Base-by-base conservation (phyloP, 140 eudicot species). In the Cichorium intybus region DNA sequence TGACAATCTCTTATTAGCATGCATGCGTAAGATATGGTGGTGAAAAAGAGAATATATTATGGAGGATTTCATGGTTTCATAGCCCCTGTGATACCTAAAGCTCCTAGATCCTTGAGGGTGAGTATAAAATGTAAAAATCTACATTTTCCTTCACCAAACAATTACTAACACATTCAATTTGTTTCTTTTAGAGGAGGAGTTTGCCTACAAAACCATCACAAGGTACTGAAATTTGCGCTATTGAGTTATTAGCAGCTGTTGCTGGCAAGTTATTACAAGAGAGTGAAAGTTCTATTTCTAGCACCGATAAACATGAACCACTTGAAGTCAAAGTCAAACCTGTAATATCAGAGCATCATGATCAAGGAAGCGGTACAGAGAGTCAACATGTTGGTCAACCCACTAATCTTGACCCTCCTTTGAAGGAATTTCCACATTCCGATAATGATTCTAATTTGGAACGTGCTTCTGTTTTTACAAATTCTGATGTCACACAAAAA, bases 31-130 rank as follows among this genome's bases (percentile, higher is more conserved):
- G 84, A 73, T 80, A 92, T 93, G 97, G 88, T 84, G 89, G 69
- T 79, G 79, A 81, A 86, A 80, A 84, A 77, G 78, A 86, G 80
- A 73, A 79, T 68, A 68, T 80, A 84, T 57, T 58, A 71, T 78
- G 94, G 94, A 68, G 80, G 75, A 64, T 78, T 86, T 66, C 72
- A 59, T 71, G 94, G 88, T 69, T 76, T 77, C 60, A 76, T 71
- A 68, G 66, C 89, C 46, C 97, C 94, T 55, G 77, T 70, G 65
- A 72, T 93, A 63, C 99, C 99, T 20, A 83, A 75, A 78, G 99
- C 84, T 73, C 99, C 97, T 39, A 80, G 99, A 88, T 93, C 99
- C 58, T 47, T 74, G 17, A 83, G 99, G 76, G 99, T 88, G 79
- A 85, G 77, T 39, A 18, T 51, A 27, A 54, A 26, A 20, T 35